phyloP scores from a whole-genome alignment of 129 eudicot genomes.

The Scalesia atractyloides region DNA sequence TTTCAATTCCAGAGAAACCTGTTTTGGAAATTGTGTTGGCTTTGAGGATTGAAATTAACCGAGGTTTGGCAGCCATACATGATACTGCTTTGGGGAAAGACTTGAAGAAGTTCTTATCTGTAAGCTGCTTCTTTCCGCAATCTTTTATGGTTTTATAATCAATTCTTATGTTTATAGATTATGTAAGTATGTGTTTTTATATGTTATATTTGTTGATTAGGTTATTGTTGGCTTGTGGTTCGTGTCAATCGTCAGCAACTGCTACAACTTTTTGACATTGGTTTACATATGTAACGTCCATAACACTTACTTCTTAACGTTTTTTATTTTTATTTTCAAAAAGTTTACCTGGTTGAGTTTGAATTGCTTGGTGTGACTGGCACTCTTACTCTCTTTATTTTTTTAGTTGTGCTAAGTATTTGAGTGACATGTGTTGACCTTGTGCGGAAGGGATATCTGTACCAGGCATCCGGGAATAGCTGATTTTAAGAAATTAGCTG shows the following conservation, averaged over 20 bases:
- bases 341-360: too few relatives aligned
- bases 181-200: not conserved
- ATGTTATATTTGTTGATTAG: conserved; percentile 32
- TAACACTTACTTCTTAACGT: conserved; percentile 1
- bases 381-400: too few relatives aligned
- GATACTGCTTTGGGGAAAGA: conserved; percentile 80
- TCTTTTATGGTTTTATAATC: not conserved
- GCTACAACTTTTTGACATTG: conserved; percentile 79
- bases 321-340: too few relatives aligned
- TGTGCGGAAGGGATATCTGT: too few relatives aligned
- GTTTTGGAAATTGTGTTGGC: conserved; percentile 53
- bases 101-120: conserved; percentile 73
- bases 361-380: too few relatives aligned
- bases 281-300: conserved; percentile 62
- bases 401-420: too few relatives aligned
- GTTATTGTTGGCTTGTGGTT: conserved; percentile 88
- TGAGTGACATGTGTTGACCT: too few relatives aligned
- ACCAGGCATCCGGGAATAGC: too few relatives aligned
- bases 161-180: not conserved
- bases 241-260: conserved; percentile 73
- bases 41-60: conserved; percentile 65
- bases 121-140: conserved; percentile 37
- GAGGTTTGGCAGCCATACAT: conserved; percentile 50
- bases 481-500: too few relatives aligned
- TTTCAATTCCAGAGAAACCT: conserved; percentile 70